Evolutionary conservation across 148 eudicot genomes (phyloP), one percentile per base, ranked within the genome.

Genomic region (Camellia sinensis): DNA sequence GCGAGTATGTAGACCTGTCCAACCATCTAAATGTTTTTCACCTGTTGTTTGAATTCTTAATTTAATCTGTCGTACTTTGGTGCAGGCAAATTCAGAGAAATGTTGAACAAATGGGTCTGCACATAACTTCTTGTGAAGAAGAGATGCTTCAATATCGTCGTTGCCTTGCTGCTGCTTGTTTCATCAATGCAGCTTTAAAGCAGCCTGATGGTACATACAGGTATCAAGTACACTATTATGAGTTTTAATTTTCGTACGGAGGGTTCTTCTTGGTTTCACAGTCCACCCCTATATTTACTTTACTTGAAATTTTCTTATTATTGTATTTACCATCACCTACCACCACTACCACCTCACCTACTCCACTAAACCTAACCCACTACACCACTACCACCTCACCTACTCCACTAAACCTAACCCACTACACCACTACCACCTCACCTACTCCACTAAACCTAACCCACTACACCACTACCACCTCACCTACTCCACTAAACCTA

Each of bases 101-200:
- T 91, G 91, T 92, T 75, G 91, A 83, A 80, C 96, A 89, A 77
- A 95, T 95, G 99, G 97, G 93, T 63, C 87, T 95, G 53, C 84
- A 76, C 56, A 77, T 90, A 64, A 48, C 92, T 82, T 95, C 99
- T 19, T 93, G 95, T 87, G 99, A 97, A 67, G 93, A 93, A 29
- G 97, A 95, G 67, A 89, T 87, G 90, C 88, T 90, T 74, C 91
- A 83, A 73, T 89, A 90, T 72, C 92, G 94, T 63, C 86, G 92
- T 84, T 91, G 98, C 89, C 91, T 95, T 66, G 92, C 98, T 81
- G 97, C 98, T 70, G 85, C 97, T 59, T 95, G 90, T 90, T 93
- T 92, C 78, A 88, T 93, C 54, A 93, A 95, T 83, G 97, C 96
- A 73, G 99, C 97, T 84, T 77, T 89, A 74, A 89, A 89, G 84